phyloP scores from a whole-genome alignment of 345 rosid species.

The Eucalyptus pumila region DNA sequence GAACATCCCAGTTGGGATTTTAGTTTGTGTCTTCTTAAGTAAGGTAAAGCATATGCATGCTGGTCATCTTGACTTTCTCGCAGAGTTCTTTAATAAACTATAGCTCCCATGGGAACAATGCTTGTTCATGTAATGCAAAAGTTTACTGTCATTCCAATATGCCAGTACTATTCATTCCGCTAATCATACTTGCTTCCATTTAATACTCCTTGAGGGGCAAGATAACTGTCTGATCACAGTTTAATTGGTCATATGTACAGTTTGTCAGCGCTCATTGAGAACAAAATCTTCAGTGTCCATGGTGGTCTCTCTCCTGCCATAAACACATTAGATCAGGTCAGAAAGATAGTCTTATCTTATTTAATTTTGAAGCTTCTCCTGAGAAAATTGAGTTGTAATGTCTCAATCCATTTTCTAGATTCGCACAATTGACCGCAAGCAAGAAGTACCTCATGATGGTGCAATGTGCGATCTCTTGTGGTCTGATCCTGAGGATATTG shows the following conservation, averaged over 20 bases:
- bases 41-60: background rate
- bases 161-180: background rate
- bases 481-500: conserved; percentile 98
- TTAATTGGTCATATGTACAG: conserved; percentile 20
- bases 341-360: conserved; percentile 1
- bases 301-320: conserved; percentile 98
- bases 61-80: background rate
- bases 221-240: background rate
- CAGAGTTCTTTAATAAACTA: background rate
- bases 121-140: background rate
- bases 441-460: conserved; percentile 99
- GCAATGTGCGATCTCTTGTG: conserved; percentile 99
- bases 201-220: background rate
- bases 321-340: conserved; percentile 87
- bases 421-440: conserved; percentile 87
- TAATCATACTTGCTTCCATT: background rate
- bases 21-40: background rate
- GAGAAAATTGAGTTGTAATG: background rate
- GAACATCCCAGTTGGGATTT: background rate
- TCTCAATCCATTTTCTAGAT: conserved; percentile 29
- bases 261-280: conserved; percentile 91
- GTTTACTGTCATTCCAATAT: background rate
- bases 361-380: background rate
- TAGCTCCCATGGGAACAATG: background rate
- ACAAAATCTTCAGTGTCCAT: conserved; percentile 86